A percentile compares a stretch with the other conserved stretches of the same genome.
phyloP scores from a whole-genome alignment of 179 eudicot species.

The Actinidia arguta region DNA sequence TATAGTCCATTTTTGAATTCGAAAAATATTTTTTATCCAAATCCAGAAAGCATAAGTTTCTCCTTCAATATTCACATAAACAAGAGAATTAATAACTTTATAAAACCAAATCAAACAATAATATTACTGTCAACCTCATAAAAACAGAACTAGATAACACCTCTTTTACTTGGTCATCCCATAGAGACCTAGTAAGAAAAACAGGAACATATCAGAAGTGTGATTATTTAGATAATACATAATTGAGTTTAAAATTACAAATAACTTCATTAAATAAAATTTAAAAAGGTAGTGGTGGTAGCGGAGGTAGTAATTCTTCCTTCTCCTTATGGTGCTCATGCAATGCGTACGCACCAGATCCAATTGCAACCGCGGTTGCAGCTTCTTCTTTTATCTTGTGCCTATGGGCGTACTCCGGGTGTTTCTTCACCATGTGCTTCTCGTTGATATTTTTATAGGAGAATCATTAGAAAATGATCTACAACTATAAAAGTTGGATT shows the following conservation, averaged over 20 bases:
- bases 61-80: neutral
- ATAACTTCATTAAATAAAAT: neutral
- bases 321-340: constrained; percentile 52
- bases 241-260: neutral
- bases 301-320: constrained; percentile 40
- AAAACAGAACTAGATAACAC: neutral
- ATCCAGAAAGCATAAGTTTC: neutral
- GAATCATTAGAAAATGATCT: too few relatives aligned
- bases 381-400: constrained; percentile 45
- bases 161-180: neutral
- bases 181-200: neutral
- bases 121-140: too few relatives aligned
- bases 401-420: constrained; percentile 43
- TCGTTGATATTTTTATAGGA: constrained; percentile 22
- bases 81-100: too few relatives aligned
- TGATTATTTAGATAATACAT: neutral
- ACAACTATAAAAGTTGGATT: too few relatives aligned
- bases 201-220: neutral
- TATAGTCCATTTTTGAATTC: neutral
- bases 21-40: neutral
- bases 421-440: constrained; percentile 49
- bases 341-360: constrained; percentile 40
- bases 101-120: too few relatives aligned
- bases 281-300: constrained; percentile 24
- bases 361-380: constrained; percentile 40